Percentiles rank a stretch among this genome's conserved stretches.
Conservation (phyloP, 1,284 basidiomycete genomes). For the Rhodotorula sp. region DNA sequence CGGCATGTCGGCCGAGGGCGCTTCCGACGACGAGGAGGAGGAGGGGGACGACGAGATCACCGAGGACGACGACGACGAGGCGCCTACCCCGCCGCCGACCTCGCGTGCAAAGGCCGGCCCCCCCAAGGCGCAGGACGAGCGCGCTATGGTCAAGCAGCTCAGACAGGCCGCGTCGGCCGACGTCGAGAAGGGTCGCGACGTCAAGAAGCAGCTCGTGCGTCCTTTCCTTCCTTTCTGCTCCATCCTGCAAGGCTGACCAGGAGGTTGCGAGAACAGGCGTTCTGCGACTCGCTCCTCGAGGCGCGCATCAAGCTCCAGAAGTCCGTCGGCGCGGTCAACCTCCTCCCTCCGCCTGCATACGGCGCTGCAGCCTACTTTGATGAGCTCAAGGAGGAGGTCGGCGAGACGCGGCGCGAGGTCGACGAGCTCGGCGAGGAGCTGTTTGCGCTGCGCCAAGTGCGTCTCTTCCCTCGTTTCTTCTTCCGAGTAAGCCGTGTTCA, state of each 20-base stretch:
- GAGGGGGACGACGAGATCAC: conserved; percentile 2
- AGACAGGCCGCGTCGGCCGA: conserved; percentile 64
- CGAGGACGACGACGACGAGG: conserved; percentile 49
- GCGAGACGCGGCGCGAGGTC: conserved; percentile 39
- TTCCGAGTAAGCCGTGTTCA: background rate
- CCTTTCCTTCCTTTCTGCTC: no score
- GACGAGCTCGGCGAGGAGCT: conserved; percentile 46
- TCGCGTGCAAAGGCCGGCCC: conserved; percentile 45
- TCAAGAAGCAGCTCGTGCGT: conserved; percentile 77
- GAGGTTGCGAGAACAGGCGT: conserved; percentile 57
- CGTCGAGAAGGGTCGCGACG: conserved; percentile 70
- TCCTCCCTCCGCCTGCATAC: conserved; percentile 55
- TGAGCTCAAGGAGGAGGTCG: conserved; percentile 4
- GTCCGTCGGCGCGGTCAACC: conserved; percentile 64
- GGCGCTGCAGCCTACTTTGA: conserved; percentile 15
- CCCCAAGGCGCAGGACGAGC: conserved; percentile 52
- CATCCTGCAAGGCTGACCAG: background rate
- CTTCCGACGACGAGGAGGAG: conserved; percentile 5
- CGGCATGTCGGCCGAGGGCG: conserved; percentile 45
- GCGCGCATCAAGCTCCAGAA: conserved; percentile 87
- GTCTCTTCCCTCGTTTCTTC: background rate
- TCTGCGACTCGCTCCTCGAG: conserved; percentile 83
- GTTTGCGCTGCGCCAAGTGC: conserved; percentile 23
- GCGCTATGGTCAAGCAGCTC: conserved; percentile 61
- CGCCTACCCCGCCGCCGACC: conserved; percentile 44